Percentiles rank a stretch among this genome's conserved stretches.
Conservation (phyloP, 2,329 filamentous ascomycete genomes). For the Pestalotiopsis sp. region DNA sequence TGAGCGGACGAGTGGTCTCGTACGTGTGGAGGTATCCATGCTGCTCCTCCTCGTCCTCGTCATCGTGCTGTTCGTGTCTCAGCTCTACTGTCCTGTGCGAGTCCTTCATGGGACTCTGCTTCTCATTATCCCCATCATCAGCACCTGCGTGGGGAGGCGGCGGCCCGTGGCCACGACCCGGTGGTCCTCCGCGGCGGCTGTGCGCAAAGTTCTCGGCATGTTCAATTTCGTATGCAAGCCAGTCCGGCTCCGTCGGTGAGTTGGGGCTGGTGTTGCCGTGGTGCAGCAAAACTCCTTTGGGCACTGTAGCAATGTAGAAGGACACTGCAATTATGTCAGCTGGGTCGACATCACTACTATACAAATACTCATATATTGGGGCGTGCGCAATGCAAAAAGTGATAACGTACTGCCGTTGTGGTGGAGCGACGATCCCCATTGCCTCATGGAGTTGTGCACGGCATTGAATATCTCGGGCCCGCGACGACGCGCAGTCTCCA, state of each 20-base stretch:
- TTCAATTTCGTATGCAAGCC: constrained; percentile 67
- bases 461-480: constrained; percentile 64
- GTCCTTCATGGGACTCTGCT: not conserved
- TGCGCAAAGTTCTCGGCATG: constrained; percentile 60
- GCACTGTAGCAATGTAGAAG: constrained; percentile 59
- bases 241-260: constrained; percentile 54
- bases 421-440: constrained; percentile 64
- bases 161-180: not conserved
- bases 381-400: too few relatives aligned
- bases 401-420: constrained; percentile 55
- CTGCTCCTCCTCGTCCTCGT: not conserved
- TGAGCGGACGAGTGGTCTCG: constrained; percentile 45
- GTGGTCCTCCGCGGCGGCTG: constrained; percentile 2
- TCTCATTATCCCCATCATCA: not conserved
- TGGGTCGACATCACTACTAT: not conserved
- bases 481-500: constrained; percentile 8
- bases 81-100: not conserved
- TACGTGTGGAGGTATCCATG: constrained; percentile 59
- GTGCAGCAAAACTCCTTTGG: constrained; percentile 57
- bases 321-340: constrained; percentile 40
- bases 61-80: not conserved
- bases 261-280: constrained; percentile 51
- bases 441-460: constrained; percentile 62
- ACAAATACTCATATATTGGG: not conserved
- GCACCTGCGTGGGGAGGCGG: not conserved